phyloP scores from a whole-genome alignment of 371 early-diverging fungal species.

The Nematocida sp. region DNA sequence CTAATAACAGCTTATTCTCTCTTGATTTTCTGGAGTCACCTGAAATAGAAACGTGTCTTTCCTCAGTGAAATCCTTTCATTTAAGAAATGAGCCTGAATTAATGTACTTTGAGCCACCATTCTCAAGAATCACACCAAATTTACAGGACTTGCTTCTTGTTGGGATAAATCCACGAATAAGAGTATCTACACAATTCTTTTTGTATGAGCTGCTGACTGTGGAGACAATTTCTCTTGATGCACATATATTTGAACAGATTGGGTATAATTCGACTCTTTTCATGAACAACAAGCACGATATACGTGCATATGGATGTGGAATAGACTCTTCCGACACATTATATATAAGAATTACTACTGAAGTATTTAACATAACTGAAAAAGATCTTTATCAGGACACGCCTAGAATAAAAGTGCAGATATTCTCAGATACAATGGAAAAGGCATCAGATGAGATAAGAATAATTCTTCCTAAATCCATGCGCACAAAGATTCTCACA shows the following conservation, averaged over 20 bases:
- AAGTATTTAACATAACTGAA: not conserved
- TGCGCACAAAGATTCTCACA: not conserved
- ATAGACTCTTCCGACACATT: not conserved
- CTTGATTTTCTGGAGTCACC: not conserved
- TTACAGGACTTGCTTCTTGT: not conserved
- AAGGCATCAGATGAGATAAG: not conserved
- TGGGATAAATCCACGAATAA: slow-evolving; percentile 9
- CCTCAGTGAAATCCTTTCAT: no score
- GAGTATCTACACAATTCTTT: slow-evolving; percentile 4
- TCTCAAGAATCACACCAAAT: not conserved
- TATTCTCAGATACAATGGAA: not conserved
- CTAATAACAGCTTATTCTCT: not conserved
- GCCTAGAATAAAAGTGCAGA: not conserved
- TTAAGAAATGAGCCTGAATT: not conserved
- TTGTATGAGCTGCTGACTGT: not conserved
- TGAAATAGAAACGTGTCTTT: no score
- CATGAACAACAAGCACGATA: not conserved
- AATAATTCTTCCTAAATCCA: not conserved
- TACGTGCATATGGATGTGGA: not conserved
- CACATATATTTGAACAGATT: not conserved
- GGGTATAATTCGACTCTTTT: not conserved
- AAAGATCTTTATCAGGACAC: not conserved
- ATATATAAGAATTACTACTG: not conserved
- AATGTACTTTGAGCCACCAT: not conserved
- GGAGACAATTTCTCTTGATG: not conserved